These are phyloP conservation scores for Nidularia sp. DNA, from an alignment of 768 basidiomycete genomes.

Conservation along the genomic window DNA sequence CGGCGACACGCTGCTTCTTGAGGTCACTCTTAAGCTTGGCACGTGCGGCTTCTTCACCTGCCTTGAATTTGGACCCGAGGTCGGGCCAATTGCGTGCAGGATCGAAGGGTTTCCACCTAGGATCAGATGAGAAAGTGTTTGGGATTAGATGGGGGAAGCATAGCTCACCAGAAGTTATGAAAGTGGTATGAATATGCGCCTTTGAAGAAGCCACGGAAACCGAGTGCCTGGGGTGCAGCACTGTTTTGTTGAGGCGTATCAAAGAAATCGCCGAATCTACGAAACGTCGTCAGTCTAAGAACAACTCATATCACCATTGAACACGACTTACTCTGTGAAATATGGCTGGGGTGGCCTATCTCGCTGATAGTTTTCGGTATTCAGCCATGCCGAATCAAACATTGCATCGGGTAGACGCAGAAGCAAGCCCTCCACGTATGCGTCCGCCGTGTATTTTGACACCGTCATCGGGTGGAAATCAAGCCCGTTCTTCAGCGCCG, in stretches of 20 bases:
- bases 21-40: constrained; percentile 27
- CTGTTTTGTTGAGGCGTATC: constrained; percentile 65
- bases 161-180: constrained; percentile 81
- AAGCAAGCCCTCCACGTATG: constrained; percentile 70
- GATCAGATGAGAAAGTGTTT: neutral
- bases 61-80: constrained; percentile 72
- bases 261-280: constrained; percentile 81
- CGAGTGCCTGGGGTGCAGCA: constrained; percentile 78
- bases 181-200: constrained; percentile 94
- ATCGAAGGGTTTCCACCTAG: constrained; percentile 94
- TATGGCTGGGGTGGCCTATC: constrained; percentile 92
- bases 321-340: constrained; percentile 67
- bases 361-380: constrained; percentile 83
- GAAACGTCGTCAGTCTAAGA: constrained; percentile 1
- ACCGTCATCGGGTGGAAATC: constrained; percentile 97
- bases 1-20: constrained; percentile 9
- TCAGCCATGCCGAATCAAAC: constrained; percentile 93
- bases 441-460: constrained; percentile 79
- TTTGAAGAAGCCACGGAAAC: constrained; percentile 89
- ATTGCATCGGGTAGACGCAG: constrained; percentile 85
- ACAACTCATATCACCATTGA: neutral
- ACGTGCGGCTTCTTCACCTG: constrained; percentile 68
- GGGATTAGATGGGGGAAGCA: neutral
- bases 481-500: constrained; percentile 84
- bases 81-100: constrained; percentile 86